Conservation (phyloP, 345 rosid genomes). For the Salix purpurea region DNA sequence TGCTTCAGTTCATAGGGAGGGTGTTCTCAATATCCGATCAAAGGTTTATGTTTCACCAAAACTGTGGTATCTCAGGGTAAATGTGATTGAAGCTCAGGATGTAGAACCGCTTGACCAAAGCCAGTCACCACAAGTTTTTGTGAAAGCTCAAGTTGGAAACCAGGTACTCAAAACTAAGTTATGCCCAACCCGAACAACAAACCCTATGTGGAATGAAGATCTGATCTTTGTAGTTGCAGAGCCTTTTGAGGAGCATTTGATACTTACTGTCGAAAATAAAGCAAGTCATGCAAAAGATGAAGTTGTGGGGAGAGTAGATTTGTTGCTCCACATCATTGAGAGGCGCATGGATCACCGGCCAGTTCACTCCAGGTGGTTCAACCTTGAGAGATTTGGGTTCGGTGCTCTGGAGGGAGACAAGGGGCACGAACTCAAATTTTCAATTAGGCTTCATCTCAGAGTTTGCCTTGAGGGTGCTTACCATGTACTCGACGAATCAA, state of each 20-base stretch:
- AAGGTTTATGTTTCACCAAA: slow-evolving; percentile 35
- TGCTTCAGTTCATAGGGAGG: slow-evolving; percentile 27
- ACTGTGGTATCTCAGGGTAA: slow-evolving; percentile 31
- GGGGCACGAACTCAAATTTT: slow-evolving; percentile 28
- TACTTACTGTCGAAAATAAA: slow-evolving; percentile 24
- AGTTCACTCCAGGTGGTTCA: slow-evolving; percentile 24
- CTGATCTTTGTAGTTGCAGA: slow-evolving; percentile 30
- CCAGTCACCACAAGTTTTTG: slow-evolving; percentile 22
- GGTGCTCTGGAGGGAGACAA: slow-evolving; percentile 25
- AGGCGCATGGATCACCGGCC: slow-evolving; percentile 31
- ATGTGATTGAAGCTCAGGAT: slow-evolving; percentile 34
- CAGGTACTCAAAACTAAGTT: slow-evolving; percentile 27
- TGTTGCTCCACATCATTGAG: slow-evolving; percentile 22
- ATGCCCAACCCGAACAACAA: slow-evolving; percentile 21
- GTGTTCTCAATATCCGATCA: slow-evolving; percentile 23
- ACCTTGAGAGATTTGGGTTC: slow-evolving; percentile 28
- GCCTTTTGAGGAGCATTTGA: slow-evolving; percentile 30
- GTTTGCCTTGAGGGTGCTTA: slow-evolving; percentile 33
- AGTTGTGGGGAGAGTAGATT: slow-evolving; percentile 10
- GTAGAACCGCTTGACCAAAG: slow-evolving; percentile 23
- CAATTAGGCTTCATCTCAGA: slow-evolving; percentile 31
- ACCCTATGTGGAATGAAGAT: slow-evolving; percentile 33
- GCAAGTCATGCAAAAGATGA: slow-evolving; percentile 23
- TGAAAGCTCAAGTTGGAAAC: slow-evolving; percentile 30
- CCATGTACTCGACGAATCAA: slow-evolving; percentile 33